A percentile compares a stretch with the other conserved stretches of the same genome.
phyloP scores from a whole-genome alignment of 192 early-diverging fungal species.

The Polychytrium aggregatum region DNA sequence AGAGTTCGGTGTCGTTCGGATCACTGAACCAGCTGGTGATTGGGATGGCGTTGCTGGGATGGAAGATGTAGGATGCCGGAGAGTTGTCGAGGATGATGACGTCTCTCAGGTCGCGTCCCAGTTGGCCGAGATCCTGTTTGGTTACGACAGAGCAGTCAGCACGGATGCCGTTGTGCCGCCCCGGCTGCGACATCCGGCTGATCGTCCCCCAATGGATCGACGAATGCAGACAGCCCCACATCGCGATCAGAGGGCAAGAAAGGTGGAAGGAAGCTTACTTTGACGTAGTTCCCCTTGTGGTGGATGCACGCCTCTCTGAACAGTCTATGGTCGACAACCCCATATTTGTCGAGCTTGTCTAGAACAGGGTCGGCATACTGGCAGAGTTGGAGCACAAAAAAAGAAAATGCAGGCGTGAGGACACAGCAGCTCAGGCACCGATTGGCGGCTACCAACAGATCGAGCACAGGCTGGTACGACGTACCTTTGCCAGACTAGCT shows the following conservation, averaged over 20 bases:
- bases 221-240: not conserved
- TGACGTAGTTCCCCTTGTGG: constrained; percentile 95
- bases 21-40: constrained; percentile 97
- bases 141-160: not conserved
- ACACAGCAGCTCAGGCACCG: too few relatives aligned
- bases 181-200: too few relatives aligned
- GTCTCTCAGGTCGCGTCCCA: constrained; percentile 73
- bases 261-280: constrained; percentile 28
- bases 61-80: constrained; percentile 91
- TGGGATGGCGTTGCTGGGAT: constrained; percentile 90
- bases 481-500: constrained; percentile 78
- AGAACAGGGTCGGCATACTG: constrained; percentile 98
- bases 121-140: constrained; percentile 66
- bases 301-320: constrained; percentile 94
- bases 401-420: too few relatives aligned
- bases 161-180: too few relatives aligned
- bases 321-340: constrained; percentile 81
- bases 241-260: not conserved
- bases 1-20: constrained; percentile 86
- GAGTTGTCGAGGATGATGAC: constrained; percentile 95
- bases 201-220: not conserved
- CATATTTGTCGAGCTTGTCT: constrained; percentile 76
- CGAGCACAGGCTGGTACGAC: too few relatives aligned
- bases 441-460: too few relatives aligned
- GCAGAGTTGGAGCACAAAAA: too few relatives aligned